Base-by-base conservation (phyloP, 2,329 filamentous ascomycete genomes). In the Colletotrichum filicis region DNA sequence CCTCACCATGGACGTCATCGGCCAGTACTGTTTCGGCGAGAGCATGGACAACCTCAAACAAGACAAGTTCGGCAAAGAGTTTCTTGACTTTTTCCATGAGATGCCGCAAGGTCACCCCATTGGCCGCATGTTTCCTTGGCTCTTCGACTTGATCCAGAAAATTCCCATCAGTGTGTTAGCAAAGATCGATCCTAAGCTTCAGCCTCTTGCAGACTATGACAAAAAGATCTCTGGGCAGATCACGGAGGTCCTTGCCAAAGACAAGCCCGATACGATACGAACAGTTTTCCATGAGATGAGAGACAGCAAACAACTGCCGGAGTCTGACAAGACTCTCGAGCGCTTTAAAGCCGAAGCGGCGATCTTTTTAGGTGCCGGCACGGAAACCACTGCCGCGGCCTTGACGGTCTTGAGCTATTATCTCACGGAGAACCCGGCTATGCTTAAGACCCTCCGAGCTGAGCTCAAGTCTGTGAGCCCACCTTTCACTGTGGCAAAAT, bases 301-400 rank as follows among this genome's bases (percentile, higher is more conserved):
- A 22, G 74, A 76, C 35, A 74, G 71, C 56, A 61, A 75, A 4
- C 49, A 74, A 14, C 75, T 75, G 0, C 16, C 66, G 5, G 59
- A 71, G 26, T 32, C 30, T 32, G 76, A 76, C 37, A 76, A 76
- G 65, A 72, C 65, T 4, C 57, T 76, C 4, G 49, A 75, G 68
- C 65, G 74, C 6, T 68, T 77, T 8, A 75, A 73, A 53, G 75
- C 76, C 55, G 75, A 76, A 26, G 76, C 67, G 30, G 73, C 73
- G 19, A 69, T 73, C 24, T n/a, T 91, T 71, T 85, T 91, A 56
- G 80, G 90, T 1, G 90, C 89, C 0, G 89, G 89, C 1, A 82
- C 89, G 8, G 90, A 92, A 69, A 86, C 84, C 3, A 85, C 84
- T 28, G 30, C 30, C 30, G 30, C 30, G 8, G 81, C 80, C 0